These are phyloP conservation scores for Cercospora zeae-maydis DNA, from an alignment of 2,329 filamentous ascomycete genomes.

Conservation along the genomic window DNA sequence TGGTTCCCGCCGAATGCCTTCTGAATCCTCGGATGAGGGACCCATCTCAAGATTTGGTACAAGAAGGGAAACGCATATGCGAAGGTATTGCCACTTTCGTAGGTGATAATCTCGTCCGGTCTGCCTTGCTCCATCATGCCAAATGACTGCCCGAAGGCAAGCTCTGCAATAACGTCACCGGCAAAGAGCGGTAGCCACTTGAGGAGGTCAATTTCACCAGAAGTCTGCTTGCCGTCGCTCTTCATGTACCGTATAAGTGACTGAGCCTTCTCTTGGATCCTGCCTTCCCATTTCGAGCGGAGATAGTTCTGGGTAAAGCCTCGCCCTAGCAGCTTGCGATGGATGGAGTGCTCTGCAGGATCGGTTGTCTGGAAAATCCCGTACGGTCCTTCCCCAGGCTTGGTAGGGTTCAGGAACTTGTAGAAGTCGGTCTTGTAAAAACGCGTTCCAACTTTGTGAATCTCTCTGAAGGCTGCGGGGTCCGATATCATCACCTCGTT, in stretches of 20 bases:
- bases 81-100: slow-evolving; percentile 7
- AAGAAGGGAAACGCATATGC: slow-evolving; percentile 12
- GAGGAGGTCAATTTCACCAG: slow-evolving; percentile 38
- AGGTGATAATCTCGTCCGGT: slow-evolving; percentile 9
- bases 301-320: slow-evolving; percentile 36
- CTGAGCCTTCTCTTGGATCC: slow-evolving; percentile 33
- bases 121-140: slow-evolving; percentile 36
- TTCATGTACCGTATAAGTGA: slow-evolving; percentile 36
- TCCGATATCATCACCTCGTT: slow-evolving; percentile 30
- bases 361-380: slow-evolving; percentile 40
- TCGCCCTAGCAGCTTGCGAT: slow-evolving; percentile 36
- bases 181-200: slow-evolving; percentile 41
- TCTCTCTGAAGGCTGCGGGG: slow-evolving; percentile 26
- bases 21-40: slow-evolving; percentile 10
- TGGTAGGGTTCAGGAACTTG: slow-evolving; percentile 21
- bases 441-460: slow-evolving; percentile 26
- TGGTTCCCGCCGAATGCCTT: slow-evolving; percentile 9
- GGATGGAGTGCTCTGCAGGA: slow-evolving; percentile 33
- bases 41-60: slow-evolving; percentile 10
- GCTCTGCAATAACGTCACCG: slow-evolving; percentile 38
- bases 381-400: slow-evolving; percentile 10
- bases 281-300: slow-evolving; percentile 35
- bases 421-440: slow-evolving; percentile 32
- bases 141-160: slow-evolving; percentile 40
- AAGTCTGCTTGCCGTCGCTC: slow-evolving; percentile 19